Conservation (phyloP, 768 basidiomycete genomes). For the Boletus edulis region DNA sequence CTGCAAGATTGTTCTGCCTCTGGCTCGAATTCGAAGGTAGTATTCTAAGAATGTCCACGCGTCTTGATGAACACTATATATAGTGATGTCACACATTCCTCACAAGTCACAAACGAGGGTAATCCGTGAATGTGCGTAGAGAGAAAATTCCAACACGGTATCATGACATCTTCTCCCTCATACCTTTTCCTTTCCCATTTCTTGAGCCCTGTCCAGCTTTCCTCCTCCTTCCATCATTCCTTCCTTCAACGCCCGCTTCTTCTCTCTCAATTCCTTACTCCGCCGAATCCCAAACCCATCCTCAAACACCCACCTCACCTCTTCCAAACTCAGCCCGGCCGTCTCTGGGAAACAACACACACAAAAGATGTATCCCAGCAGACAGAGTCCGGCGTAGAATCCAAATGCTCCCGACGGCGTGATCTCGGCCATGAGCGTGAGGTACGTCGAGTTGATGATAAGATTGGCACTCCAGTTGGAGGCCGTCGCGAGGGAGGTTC, state of each 20-base stretch:
- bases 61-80: too few relatives aligned
- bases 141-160: too few relatives aligned
- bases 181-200: not conserved
- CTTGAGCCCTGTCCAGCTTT: not conserved
- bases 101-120: too few relatives aligned
- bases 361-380: constrained; percentile 69
- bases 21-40: too few relatives aligned
- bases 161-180: too few relatives aligned
- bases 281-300: constrained; percentile 63
- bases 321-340: constrained; percentile 67
- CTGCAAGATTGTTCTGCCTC: too few relatives aligned
- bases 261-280: constrained; percentile 43
- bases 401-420: constrained; percentile 76
- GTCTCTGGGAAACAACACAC: constrained; percentile 77
- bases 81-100: too few relatives aligned
- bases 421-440: constrained; percentile 71
- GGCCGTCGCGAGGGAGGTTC: constrained; percentile 70
- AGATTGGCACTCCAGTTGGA: constrained; percentile 80
- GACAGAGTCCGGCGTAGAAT: constrained; percentile 72
- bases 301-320: constrained; percentile 60
- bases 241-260: constrained; percentile 15
- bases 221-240: not conserved
- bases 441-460: constrained; percentile 76
- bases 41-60: too few relatives aligned
- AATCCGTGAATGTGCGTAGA: too few relatives aligned